Conservation (phyloP, 768 basidiomycete species). For the Russula earlei region DNA sequence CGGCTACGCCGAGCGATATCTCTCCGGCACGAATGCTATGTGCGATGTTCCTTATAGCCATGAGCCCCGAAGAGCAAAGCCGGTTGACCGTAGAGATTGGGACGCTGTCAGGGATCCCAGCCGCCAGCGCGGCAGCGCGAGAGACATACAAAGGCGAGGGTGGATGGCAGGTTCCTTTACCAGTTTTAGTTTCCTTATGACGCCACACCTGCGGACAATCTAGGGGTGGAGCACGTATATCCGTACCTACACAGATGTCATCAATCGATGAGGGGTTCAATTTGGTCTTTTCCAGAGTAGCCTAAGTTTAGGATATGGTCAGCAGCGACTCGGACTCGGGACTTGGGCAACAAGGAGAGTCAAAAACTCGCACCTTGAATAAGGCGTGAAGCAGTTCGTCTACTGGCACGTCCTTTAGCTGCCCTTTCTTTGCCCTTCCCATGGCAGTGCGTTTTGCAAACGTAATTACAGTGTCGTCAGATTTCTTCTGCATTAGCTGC, state of each 20-base stretch:
- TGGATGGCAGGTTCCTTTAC: slow-evolving; percentile 69
- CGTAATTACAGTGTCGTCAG: slow-evolving; percentile 84
- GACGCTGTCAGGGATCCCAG: slow-evolving; percentile 78
- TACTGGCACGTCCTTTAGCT: slow-evolving; percentile 78
- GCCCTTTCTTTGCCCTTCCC: slow-evolving; percentile 83
- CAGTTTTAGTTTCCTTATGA: not conserved
- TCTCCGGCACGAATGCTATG: slow-evolving; percentile 80
- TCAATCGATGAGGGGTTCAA: slow-evolving; percentile 66
- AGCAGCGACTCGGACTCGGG: not conserved
- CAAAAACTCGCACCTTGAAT: slow-evolving; percentile 48
- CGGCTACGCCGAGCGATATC: slow-evolving; percentile 77
- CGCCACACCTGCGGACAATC: not conserved
- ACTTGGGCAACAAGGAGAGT: not conserved
- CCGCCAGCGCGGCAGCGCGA: slow-evolving; percentile 77
- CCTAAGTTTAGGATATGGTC: slow-evolving; percentile 32
- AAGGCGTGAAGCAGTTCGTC: slow-evolving; percentile 80
- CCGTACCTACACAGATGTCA: slow-evolving; percentile 75
- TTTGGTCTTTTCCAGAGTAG: slow-evolving; percentile 52
- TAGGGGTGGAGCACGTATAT: not conserved
- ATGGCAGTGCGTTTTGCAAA: slow-evolving; percentile 87
- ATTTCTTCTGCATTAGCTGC: slow-evolving; percentile 54
- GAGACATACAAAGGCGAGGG: slow-evolving; percentile 77
- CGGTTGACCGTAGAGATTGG: slow-evolving; percentile 90
- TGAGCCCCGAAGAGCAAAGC: slow-evolving; percentile 88
- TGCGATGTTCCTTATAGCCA: slow-evolving; percentile 87